These are phyloP conservation scores for Vigna hirtella DNA, from an alignment of 306 rosid genomes.

Conservation along the genomic window DNA sequence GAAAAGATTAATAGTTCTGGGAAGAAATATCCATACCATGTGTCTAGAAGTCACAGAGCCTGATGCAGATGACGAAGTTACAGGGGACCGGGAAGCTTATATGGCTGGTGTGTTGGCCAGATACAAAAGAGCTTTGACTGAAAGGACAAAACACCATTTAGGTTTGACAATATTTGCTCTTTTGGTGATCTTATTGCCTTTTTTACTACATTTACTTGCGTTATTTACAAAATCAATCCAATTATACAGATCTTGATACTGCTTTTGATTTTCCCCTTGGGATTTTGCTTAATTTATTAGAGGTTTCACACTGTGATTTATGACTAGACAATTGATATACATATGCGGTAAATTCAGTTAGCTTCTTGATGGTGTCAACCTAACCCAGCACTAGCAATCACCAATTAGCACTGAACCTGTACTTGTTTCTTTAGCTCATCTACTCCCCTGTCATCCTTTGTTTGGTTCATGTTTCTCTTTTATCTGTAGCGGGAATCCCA, in stretches of 20 bases:
- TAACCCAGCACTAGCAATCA: conserved; percentile 13
- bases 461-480: neutral
- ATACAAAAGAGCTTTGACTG: conserved; percentile 71
- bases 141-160: conserved; percentile 82
- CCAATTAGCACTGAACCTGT: conserved; percentile 9
- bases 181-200: conserved; percentile 26
- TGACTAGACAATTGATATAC: conserved; percentile 17
- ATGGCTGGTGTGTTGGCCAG: conserved; percentile 89
- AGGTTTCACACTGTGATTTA: conserved; percentile 23
- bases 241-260: conserved; percentile 11
- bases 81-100: conserved; percentile 86
- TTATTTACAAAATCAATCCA: conserved; percentile 1
- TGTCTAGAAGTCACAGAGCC: conserved; percentile 85
- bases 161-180: conserved; percentile 51
- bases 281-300: neutral
- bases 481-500: conserved; percentile 18
- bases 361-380: neutral
- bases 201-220: neutral
- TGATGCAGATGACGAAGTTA: conserved; percentile 75
- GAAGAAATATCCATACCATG: conserved; percentile 78
- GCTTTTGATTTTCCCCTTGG: conserved; percentile 13
- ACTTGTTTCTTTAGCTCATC: conserved; percentile 9
- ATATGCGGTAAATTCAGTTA: neutral
- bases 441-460: conserved; percentile 1
- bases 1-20: conserved; percentile 69